These are phyloP conservation scores for Picea abies DNA, from an alignment of 83 land plant genomes.

Conservation along the genomic window DNA sequence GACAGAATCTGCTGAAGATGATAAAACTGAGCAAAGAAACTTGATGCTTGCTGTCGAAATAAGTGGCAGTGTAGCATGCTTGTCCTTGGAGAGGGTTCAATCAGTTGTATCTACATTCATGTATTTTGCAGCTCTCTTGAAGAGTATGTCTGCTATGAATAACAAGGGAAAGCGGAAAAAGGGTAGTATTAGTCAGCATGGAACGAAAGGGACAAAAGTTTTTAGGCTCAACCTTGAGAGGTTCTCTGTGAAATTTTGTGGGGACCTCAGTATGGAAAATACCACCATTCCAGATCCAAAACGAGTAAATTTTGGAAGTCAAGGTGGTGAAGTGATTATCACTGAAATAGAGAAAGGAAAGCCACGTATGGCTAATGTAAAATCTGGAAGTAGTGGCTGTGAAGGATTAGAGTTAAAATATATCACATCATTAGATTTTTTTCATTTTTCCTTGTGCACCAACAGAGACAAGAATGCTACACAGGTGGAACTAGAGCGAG, in stretches of 20 bases:
- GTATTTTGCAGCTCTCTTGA: conserved; percentile 51
- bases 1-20: conserved; percentile 39
- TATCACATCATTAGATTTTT: conserved; percentile 53
- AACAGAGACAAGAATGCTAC: conserved; percentile 62
- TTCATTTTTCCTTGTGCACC: conserved; percentile 59
- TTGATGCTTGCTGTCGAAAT: conserved; percentile 65
- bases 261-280: conserved; percentile 59
- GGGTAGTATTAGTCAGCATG: conserved; percentile 27
- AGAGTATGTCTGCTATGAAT: conserved; percentile 32
- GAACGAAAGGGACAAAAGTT: conserved; percentile 43
- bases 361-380: conserved; percentile 66
- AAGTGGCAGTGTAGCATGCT: conserved; percentile 62
- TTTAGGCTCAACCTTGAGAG: conserved; percentile 67
- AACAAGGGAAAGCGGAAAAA: conserved; percentile 35
- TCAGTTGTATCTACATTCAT: conserved; percentile 58
- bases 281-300: conserved; percentile 80
- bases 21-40: conserved; percentile 28
- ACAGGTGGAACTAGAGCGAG: conserved; percentile 74
- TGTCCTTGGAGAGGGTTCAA: conserved; percentile 65
- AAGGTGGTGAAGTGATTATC: conserved; percentile 80
- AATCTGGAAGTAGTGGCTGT: conserved; percentile 40
- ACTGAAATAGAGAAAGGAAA: conserved; percentile 73
- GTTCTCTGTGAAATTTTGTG: conserved; percentile 57
- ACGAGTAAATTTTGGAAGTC: conserved; percentile 90
- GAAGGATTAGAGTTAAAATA: conserved; percentile 35